These are phyloP conservation scores for Calonectria montana DNA, from an alignment of 2,329 filamentous ascomycete genomes.

Conservation along the genomic window DNA sequence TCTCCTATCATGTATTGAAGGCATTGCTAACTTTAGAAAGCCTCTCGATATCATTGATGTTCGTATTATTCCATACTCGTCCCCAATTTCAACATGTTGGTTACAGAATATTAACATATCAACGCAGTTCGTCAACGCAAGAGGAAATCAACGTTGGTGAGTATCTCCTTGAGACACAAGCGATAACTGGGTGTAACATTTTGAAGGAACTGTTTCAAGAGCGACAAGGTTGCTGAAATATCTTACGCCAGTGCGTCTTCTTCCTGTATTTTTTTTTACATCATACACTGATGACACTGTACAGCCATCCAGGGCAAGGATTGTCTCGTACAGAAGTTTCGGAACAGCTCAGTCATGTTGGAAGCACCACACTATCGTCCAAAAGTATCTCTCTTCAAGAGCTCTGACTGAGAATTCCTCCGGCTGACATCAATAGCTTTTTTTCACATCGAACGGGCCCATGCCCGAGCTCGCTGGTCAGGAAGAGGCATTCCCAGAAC, in stretches of 20 bases:
- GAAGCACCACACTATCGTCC: constrained; percentile 85
- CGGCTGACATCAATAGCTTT: constrained; percentile 54
- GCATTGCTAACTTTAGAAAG: constrained; percentile 58
- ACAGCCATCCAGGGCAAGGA: constrained; percentile 91
- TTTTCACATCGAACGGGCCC: constrained; percentile 62
- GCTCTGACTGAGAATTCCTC: not conserved
- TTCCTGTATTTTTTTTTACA: rapidly evolving
- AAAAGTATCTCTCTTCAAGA: constrained; percentile 66
- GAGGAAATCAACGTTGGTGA: constrained; percentile 78
- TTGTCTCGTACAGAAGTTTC: constrained; percentile 92
- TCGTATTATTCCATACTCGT: constrained; percentile 42
- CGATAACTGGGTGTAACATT: not conserved
- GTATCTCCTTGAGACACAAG: constrained; percentile 20
- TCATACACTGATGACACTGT: constrained; percentile 39
- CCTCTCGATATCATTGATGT: constrained; percentile 80
- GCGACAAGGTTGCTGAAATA: constrained; percentile 87
- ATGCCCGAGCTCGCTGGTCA: constrained; percentile 69
- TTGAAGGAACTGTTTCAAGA: constrained; percentile 81
- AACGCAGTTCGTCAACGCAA: constrained; percentile 76
- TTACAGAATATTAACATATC: constrained; percentile 29
- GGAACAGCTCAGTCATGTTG: constrained; percentile 96
- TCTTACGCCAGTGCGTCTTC: constrained; percentile 89
- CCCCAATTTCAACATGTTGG: not conserved
- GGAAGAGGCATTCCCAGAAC: constrained; percentile 80
- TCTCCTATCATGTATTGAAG: not conserved